Evolutionary conservation across 2,329 filamentous ascomycete species (phyloP).

Genomic region (Phaeosphaeriaceae sp.): DNA sequence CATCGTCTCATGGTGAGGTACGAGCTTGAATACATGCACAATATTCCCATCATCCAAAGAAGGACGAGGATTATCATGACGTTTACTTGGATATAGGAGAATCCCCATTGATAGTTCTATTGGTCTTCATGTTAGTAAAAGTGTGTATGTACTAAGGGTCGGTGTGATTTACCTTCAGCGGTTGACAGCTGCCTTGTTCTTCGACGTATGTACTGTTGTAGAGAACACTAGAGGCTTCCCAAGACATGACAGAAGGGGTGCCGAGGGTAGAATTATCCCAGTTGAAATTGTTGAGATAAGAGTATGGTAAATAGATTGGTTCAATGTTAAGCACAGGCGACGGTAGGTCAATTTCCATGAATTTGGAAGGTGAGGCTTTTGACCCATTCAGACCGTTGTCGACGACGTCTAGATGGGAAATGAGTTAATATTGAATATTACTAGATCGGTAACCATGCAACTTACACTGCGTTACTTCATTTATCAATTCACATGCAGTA

Average conservation of each 20-base stretch:
- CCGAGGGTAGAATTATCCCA: too few species aligned
- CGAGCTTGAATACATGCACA: slow-evolving; percentile 11
- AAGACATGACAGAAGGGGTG: too few species aligned
- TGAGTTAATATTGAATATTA: neutral
- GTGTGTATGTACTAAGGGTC: slow-evolving; percentile 1
- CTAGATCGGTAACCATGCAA: neutral
- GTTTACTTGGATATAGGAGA: slow-evolving; percentile 26
- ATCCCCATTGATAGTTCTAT: slow-evolving; percentile 29
- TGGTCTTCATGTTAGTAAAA: neutral
- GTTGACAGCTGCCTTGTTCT: too few species aligned
- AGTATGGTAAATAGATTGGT: neutral
- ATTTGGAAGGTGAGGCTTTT: slow-evolving; percentile 4
- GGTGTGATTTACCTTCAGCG: neutral
- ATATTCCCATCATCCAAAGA: slow-evolving; percentile 20
- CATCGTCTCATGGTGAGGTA: slow-evolving; percentile 8
- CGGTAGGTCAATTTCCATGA: neutral
- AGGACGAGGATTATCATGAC: slow-evolving; percentile 13
- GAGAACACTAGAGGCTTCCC: too few species aligned
- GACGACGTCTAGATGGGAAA: neutral
- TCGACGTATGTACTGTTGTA: too few species aligned
- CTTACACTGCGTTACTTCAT: neutral
- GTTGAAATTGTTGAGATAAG: neutral
- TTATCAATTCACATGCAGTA: too few species aligned
- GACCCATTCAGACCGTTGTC: neutral
- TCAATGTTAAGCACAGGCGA: slow-evolving; percentile 16